A percentile compares a stretch with the other conserved stretches of the same genome.
These are phyloP conservation scores for Vigna mungo DNA, from an alignment of 306 rosid genomes.

Conservation along the genomic window DNA sequence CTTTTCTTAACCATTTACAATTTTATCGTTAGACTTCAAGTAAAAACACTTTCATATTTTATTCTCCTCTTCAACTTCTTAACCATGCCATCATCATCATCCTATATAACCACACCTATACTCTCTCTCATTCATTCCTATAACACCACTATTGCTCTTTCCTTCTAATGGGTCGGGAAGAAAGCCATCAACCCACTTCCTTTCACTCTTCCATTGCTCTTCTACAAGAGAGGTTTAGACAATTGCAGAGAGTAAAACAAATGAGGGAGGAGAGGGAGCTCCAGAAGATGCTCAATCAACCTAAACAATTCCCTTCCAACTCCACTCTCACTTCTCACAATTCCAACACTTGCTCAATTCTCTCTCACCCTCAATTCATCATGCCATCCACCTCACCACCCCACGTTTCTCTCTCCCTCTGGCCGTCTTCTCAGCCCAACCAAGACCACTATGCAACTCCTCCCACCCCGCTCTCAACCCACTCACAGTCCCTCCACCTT, in stretches of 20 bases:
- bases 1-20: conserved; percentile 46
- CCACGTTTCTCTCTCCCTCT: conserved; percentile 69
- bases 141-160: neutral
- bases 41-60: neutral
- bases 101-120: conserved; percentile 41
- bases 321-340: conserved; percentile 21
- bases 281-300: conserved; percentile 50
- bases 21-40: conserved; percentile 53
- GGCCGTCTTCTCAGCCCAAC: conserved; percentile 57
- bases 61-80: conserved; percentile 45
- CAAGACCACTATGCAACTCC: conserved; percentile 26
- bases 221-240: conserved; percentile 88
- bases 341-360: conserved; percentile 41
- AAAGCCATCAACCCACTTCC: conserved; percentile 49
- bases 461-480: conserved; percentile 41
- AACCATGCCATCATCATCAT: conserved; percentile 47
- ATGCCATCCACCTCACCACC: conserved; percentile 51
- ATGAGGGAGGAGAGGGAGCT: conserved; percentile 86
- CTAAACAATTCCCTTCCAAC: conserved; percentile 48
- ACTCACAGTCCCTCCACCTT: conserved; percentile 37
- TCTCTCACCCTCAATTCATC: conserved; percentile 50
- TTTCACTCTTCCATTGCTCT: conserved; percentile 80
- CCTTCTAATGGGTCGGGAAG: conserved; percentile 58
- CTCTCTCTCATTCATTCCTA: conserved; percentile 5
- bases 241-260: conserved; percentile 81